Evolutionary conservation across 2,329 filamentous ascomycete species (phyloP), one percentile per base, ranked within the genome.

Genomic region (Xylariaceae sp.): DNA sequence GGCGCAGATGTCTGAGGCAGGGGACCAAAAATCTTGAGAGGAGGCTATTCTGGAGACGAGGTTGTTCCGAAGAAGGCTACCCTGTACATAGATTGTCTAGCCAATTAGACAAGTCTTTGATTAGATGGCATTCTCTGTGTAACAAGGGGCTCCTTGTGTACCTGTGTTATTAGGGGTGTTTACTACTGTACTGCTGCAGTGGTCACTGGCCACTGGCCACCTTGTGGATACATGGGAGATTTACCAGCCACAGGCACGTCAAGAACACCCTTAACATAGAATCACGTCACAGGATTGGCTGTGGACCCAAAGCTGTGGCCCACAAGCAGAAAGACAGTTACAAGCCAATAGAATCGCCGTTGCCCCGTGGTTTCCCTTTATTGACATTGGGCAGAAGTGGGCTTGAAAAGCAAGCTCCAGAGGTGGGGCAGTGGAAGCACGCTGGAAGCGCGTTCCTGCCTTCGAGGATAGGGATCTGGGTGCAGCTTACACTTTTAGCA

Each of bases 341-440:
- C 3, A 8, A 27, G 11, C 71, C 70, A 75, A 74, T 74, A 38
- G 59, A 16, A 51, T 27, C 3, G 11, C 54, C 56, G 77, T 81
- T 81, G 75, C 73, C 52, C 60, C 50, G 72, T 60, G 56, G 73
- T 77, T 76, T 70, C 66, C n/a, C 56, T 60, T 49, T 76, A 69
- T 75, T 75, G 68, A 74, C 46, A 38, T 50, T 55, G 52, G 53
- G 45, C 46, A 38, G 8, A 15, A 28, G 30, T 38, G 53, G 58
- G 54, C 36, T 37, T 43, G 39, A 38, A 50, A 57, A 48, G 40
- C 36, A 53, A 40, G 36, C 51, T 48, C 38, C 49, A 44, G 41
- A 46, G 36, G 41, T 47, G 51, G 47, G 45, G 48, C 12, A 9
- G 9, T 5, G 29, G 34, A 29, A 33, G 37, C 24, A 40, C 44